phyloP scores from a whole-genome alignment of 139 green algal species.

The Parachlorella kessleri region DNA sequence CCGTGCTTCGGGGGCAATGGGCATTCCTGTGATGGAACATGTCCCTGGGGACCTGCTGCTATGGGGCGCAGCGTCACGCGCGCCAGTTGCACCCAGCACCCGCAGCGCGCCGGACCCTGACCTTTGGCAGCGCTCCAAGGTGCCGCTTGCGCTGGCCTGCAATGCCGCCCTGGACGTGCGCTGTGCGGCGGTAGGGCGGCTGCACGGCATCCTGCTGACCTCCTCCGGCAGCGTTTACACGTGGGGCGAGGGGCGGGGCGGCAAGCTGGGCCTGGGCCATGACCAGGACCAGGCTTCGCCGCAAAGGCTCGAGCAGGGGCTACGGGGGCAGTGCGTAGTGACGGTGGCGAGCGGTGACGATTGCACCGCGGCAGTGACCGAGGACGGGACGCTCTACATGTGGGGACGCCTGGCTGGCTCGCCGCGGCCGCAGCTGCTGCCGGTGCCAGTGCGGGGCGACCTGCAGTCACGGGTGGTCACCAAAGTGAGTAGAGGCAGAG shows the following conservation, averaged over 20 bases:
- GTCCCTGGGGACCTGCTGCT: constrained; percentile 71
- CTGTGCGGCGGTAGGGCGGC: constrained; percentile 36
- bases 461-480: constrained; percentile 15
- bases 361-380: constrained; percentile 68
- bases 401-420: constrained; percentile 65
- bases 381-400: constrained; percentile 69
- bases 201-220: constrained; percentile 63
- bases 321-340: constrained; percentile 58
- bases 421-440: constrained; percentile 18
- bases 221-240: constrained; percentile 64
- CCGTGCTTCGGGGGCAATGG: constrained; percentile 24
- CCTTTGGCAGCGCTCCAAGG: constrained; percentile 41
- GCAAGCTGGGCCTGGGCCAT: constrained; percentile 67
- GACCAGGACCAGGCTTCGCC: constrained; percentile 42
- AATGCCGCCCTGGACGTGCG: constrained; percentile 57
- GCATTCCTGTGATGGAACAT: constrained; percentile 35
- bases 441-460: constrained; percentile 24
- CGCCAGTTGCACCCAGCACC: neutral
- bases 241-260: constrained; percentile 60
- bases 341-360: constrained; percentile 55
- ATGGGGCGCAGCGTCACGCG: constrained; percentile 51
- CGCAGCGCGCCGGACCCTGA: constrained; percentile 1
- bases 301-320: constrained; percentile 49
- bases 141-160: constrained; percentile 55
- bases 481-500: too few relatives aligned